Conservation (phyloP, 495 filamentous ascomycete genomes). For the Aspergillus baeticus region DNA sequence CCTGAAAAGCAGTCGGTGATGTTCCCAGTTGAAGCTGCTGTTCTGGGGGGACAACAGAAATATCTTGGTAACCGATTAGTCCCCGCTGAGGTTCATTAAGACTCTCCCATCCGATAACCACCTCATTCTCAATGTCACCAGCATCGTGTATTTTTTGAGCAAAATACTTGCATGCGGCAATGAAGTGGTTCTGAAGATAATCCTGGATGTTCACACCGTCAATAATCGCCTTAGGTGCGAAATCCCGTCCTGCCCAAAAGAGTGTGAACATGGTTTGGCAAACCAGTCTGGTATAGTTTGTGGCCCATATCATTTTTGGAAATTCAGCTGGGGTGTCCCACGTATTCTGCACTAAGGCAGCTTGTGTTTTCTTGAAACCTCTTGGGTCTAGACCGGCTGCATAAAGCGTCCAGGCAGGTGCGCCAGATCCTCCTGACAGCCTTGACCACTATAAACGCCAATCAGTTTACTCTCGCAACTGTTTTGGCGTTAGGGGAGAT, state of each 20-base stretch:
- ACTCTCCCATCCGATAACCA: conserved; percentile 94
- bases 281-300: conserved; percentile 87
- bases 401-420: conserved; percentile 97
- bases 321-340: conserved; percentile 84
- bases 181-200: conserved; percentile 85
- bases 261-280: conserved; percentile 91
- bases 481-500: neutral
- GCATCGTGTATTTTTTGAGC: conserved; percentile 86
- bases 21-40: conserved; percentile 93
- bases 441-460: conserved; percentile 74
- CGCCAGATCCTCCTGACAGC: conserved; percentile 90
- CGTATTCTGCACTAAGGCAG: conserved; percentile 91
- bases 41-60: conserved; percentile 77
- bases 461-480: neutral
- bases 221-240: conserved; percentile 94
- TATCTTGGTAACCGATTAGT: conserved; percentile 79
- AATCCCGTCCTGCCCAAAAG: conserved; percentile 90
- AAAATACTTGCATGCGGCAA: conserved; percentile 74
- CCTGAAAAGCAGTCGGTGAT: conserved; percentile 92
- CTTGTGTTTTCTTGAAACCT: conserved; percentile 82
- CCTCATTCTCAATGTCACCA: conserved; percentile 80
- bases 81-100: conserved; percentile 94
- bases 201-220: conserved; percentile 96
- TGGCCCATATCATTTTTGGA: conserved; percentile 99
- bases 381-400: conserved; percentile 86